Evolutionary conservation across 345 rosid species (phyloP).

Genomic region (Populus simonii): DNA sequence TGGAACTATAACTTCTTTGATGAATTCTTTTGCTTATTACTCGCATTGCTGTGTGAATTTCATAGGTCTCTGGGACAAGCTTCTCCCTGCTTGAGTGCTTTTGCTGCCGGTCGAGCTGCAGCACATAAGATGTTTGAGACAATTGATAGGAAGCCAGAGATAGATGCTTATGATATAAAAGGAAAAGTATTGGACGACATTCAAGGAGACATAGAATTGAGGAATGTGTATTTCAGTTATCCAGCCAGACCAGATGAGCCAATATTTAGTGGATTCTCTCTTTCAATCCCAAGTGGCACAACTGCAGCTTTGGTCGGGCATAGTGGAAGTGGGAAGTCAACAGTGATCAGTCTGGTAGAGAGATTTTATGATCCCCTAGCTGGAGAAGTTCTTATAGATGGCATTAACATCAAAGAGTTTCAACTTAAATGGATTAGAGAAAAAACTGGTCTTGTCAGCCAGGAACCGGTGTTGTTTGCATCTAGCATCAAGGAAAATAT

Average conservation of each 20-base stretch:
- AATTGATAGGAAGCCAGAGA: constrained; percentile 33
- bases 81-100: constrained; percentile 44
- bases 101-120: constrained; percentile 43
- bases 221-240: constrained; percentile 38
- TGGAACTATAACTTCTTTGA: neutral
- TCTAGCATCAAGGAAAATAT: constrained; percentile 41
- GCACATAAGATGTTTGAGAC: constrained; percentile 49
- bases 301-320: constrained; percentile 48
- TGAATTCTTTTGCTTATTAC: neutral
- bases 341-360: constrained; percentile 42
- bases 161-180: constrained; percentile 27
- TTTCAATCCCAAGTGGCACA: constrained; percentile 30
- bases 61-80: constrained; percentile 42
- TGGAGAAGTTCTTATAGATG: constrained; percentile 43
- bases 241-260: constrained; percentile 44
- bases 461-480: constrained; percentile 46
- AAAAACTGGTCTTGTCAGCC: constrained; percentile 47
- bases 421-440: constrained; percentile 44
- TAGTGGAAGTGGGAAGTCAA: constrained; percentile 52
- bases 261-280: constrained; percentile 39
- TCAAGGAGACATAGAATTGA: constrained; percentile 37
- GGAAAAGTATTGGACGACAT: constrained; percentile 32
- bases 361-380: constrained; percentile 46
- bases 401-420: constrained; percentile 35
- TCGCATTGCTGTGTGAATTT: neutral